A percentile compares a stretch with the other conserved stretches of the same genome.
Evolutionary conservation across 805 yeast species (phyloP).

Genomic region (Pichia californica): DNA sequence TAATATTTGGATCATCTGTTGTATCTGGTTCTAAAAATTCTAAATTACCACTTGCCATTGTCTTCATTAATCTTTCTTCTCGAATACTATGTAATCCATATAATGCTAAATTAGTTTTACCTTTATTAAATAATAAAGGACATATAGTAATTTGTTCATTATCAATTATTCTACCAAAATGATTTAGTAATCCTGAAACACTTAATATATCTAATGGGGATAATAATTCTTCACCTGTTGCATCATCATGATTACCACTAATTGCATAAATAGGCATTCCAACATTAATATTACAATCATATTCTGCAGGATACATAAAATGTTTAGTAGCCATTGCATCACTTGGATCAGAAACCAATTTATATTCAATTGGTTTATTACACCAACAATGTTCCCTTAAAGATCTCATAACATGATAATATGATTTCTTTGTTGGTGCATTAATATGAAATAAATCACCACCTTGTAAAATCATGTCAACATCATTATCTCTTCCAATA

Average conservation of each 20-base stretch:
- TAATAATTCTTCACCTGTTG: slow-evolving; percentile 77
- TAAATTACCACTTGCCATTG: slow-evolving; percentile 76
- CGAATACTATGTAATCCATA: slow-evolving; percentile 86
- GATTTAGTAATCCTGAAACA: slow-evolving; percentile 78
- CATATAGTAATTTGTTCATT: slow-evolving; percentile 66
- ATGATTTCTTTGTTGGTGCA: slow-evolving; percentile 80
- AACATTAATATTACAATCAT: slow-evolving; percentile 84
- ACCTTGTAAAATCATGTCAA: slow-evolving; percentile 84
- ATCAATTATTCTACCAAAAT: slow-evolving; percentile 77
- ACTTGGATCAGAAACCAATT: slow-evolving; percentile 73
- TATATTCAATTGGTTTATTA: slow-evolving; percentile 80
- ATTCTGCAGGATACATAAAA: slow-evolving; percentile 71
- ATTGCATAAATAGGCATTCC: slow-evolving; percentile 89
- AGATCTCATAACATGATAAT: slow-evolving; percentile 74
- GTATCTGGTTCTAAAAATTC: slow-evolving; percentile 64
- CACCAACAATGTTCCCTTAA: slow-evolving; percentile 72
- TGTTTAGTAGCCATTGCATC: slow-evolving; percentile 52
- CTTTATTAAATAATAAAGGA: slow-evolving; percentile 81
- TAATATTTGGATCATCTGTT: slow-evolving; percentile 37
- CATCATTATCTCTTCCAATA: slow-evolving; percentile 63
- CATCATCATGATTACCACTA: slow-evolving; percentile 95
- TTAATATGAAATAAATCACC: slow-evolving; percentile 92
- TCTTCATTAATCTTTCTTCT: slow-evolving; percentile 79
- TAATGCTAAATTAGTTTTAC: slow-evolving; percentile 71
- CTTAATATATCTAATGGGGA: slow-evolving; percentile 83